A percentile compares a stretch with the other conserved stretches of the same genome.
Conservation (phyloP, 495 filamentous ascomycete genomes). For the Penicillium macrosclerotiorum region DNA sequence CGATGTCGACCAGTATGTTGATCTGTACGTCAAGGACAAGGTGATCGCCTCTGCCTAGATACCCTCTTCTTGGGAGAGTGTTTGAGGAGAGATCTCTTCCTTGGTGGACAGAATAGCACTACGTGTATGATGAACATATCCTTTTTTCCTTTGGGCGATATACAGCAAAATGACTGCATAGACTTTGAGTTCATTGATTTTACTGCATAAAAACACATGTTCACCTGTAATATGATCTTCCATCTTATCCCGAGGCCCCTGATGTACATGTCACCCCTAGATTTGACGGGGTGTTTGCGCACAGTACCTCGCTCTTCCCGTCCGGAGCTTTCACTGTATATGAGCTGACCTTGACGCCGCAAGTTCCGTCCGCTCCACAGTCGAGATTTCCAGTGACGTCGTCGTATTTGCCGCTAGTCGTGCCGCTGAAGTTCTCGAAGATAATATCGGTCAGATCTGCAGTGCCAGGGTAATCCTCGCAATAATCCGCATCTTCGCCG, state of each 20-base stretch:
- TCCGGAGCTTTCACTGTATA: constrained; percentile 34
- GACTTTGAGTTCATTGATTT: not conserved
- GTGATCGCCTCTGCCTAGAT: constrained; percentile 37
- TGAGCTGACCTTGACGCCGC: constrained; percentile 30
- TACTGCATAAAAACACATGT: too few relatives aligned
- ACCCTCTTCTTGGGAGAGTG: too few relatives aligned
- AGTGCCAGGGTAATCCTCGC: constrained; percentile 32
- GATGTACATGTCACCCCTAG: constrained; percentile 37
- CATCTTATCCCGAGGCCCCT: constrained; percentile 34
- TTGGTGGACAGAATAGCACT: not conserved
- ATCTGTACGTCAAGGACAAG: constrained; percentile 80
- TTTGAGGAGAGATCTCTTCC: too few relatives aligned
- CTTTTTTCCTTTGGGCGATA: constrained; percentile 11
- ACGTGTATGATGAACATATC: constrained; percentile 22
- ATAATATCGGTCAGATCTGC: constrained; percentile 34
- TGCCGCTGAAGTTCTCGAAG: constrained; percentile 37
- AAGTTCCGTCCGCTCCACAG: constrained; percentile 39
- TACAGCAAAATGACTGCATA: constrained; percentile 18
- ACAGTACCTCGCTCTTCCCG: constrained; percentile 34
- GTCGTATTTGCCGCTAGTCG: constrained; percentile 39
- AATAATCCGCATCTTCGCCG: constrained; percentile 39
- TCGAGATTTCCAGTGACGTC: constrained; percentile 37
- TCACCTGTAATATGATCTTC: too few relatives aligned
- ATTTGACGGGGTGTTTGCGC: constrained; percentile 38
- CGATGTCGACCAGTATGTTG: constrained; percentile 89